Percentiles rank a stretch among this genome's conserved stretches.
phyloP scores from a whole-genome alignment of 2,329 filamentous ascomycete genomes.

The Sporothrix euskadiensis region DNA sequence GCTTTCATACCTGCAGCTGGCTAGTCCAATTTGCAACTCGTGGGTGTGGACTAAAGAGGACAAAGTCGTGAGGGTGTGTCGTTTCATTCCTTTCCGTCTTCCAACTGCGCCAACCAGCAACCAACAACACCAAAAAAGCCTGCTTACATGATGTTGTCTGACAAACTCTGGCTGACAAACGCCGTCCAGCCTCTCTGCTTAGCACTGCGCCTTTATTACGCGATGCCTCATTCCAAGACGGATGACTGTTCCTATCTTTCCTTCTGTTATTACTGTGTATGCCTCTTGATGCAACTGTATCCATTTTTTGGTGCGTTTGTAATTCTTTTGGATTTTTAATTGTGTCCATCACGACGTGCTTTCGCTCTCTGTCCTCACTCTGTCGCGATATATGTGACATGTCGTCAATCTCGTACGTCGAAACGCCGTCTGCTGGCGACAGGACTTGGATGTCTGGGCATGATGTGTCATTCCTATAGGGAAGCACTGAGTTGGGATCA shows the following conservation, averaged over 20 bases:
- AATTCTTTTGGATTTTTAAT: neutral
- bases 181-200: neutral
- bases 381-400: neutral
- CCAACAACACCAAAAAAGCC: neutral
- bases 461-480: neutral
- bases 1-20: neutral
- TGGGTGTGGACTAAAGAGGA: neutral
- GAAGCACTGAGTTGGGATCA: too few relatives aligned
- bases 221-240: neutral
- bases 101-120: too few relatives aligned
- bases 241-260: neutral
- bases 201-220: neutral
- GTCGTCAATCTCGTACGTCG: neutral
- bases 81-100: neutral
- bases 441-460: neutral
- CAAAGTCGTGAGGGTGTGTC: conserved; percentile 1
- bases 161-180: conserved; percentile 20
- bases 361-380: neutral
- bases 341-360: neutral
- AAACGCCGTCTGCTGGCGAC: neutral
- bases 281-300: neutral
- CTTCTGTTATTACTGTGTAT: neutral
- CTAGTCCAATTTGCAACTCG: neutral
- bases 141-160: conserved; percentile 11
- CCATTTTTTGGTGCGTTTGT: neutral